Evolutionary conservation across 257 asterid species (phyloP), one percentile per base, ranked within the genome.

Genomic region (Capsicum baccatum): DNA sequence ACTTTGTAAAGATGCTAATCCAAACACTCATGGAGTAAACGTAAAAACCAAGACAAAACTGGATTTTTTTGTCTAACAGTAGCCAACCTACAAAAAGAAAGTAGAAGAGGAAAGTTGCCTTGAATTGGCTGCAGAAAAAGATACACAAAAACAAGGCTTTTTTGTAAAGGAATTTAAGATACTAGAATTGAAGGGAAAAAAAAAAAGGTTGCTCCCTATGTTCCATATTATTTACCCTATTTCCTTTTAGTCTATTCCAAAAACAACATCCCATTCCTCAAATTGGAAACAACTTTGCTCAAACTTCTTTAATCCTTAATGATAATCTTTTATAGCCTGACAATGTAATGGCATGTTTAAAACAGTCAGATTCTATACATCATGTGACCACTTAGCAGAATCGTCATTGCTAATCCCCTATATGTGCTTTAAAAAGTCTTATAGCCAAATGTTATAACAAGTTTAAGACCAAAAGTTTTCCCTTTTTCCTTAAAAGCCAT

Each of bases 51-150:
- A 73, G 44, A 48, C 80, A 73, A 59, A 60, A 73, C 42, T 19
- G 80, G 2, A 44, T 2, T 47, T 70, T 70, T 47, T 6, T 35
- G 50, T 50, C 74, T 0, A 12, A 67, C 21, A 1, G 21, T 35
- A 67, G 21, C 50, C 74, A 35, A 67, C 74, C 21, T 37, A 67
- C 50, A 69, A 17, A 69, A 69, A 39, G 44, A 67, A 68, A 68
- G 78, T 17, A 7, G 14, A 15, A 68, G 54, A 68, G 78, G 15
- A 9, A 15, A 68, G 14, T 15, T 17, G 63, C 16, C 26, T 58
- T 16, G 21, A 58, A 58, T 15, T 58, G 63, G 63, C 12, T 37
- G 44, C 44, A 67, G 76, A 7, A 67, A 35, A 35, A 37, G 47
- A 12, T 33, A 16, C 6, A 68, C 15, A 68, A 14, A 67, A 11